Base-by-base conservation (phyloP, 805 yeast genomes). In the Cyberlindnera nakhonratchasimensis region DNA sequence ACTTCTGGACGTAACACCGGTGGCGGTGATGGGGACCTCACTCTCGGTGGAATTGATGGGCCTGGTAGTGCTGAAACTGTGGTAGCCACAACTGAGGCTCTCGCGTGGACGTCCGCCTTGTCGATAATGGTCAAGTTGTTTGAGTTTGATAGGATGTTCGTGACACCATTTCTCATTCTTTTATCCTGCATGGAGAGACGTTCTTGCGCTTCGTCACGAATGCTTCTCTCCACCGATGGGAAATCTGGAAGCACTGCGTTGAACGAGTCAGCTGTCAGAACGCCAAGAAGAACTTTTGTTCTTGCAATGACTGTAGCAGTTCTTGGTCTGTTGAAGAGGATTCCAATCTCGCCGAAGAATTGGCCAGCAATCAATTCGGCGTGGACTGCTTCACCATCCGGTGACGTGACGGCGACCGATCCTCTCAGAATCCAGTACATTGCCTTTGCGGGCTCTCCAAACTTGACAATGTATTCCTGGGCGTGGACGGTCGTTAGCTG, bases 381-480 rank as follows among this genome's bases (percentile, higher is more conserved):
- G 53, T 80, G 81, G 4, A 79, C 70, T 4, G 85, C 74, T 61
- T 84, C 91, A 22, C 88, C 90, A 56, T 84, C 93, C 1, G 85
- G 74, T 12, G 86, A 79, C 0, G 88, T 77, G 11, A 85, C 87
- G n/a, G 79, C 77, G 3, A 84, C 91, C 0, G 80, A 72, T 3
- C 93, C 93, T 53, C 83, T 75, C 13, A 84, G 61, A 29, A 84
- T 80, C 89, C 91, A 83, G 55, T 82, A 84, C 86, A 85, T 82
- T 17, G 90, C 75, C 51, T 74, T 75, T 2, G 88, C 80, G 1
- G 80, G 82, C 50, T 83, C 89, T 2, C 91, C 90, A 49, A 72
- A 77, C 44, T 77, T 78, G 33, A 84, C 79, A 28, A 84, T 79
- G 56, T 76, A 80, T 46, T 80, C 84, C 51, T 82, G 86, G 0